These are phyloP conservation scores for Suhomyces anneliseae DNA, from an alignment of 1,139 yeast genomes.

Conservation along the genomic window DNA sequence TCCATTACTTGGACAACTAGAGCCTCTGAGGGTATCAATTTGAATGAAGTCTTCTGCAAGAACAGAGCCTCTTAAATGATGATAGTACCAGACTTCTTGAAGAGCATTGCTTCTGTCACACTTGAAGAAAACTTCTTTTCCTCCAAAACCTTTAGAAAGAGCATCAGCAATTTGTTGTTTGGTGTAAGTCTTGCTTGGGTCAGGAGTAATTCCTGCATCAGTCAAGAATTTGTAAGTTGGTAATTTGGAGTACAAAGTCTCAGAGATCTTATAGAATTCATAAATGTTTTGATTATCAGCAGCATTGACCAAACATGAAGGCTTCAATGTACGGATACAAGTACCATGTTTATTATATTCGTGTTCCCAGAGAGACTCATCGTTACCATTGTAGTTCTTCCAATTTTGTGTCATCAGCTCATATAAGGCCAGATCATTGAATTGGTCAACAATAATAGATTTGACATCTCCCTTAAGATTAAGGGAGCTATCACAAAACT, in stretches of 20 bases:
- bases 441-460: slow-evolving; percentile 45
- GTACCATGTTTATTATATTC: slow-evolving; percentile 97
- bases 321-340: slow-evolving; percentile 77
- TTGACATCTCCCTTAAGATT: slow-evolving; percentile 45
- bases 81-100: slow-evolving; percentile 90
- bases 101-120: slow-evolving; percentile 70
- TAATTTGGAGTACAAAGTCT: slow-evolving; percentile 59
- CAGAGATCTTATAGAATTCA: slow-evolving; percentile 72
- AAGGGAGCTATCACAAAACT: slow-evolving; percentile 68
- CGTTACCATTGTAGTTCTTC: slow-evolving; percentile 77
- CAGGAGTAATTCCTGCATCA: slow-evolving; percentile 70
- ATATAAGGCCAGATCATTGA: slow-evolving; percentile 53
- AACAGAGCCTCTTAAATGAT: slow-evolving; percentile 74
- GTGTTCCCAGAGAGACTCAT: slow-evolving; percentile 82
- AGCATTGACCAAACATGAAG: slow-evolving; percentile 60
- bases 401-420: slow-evolving; percentile 61
- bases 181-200: slow-evolving; percentile 59
- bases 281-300: slow-evolving; percentile 60
- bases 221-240: slow-evolving; percentile 72
- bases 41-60: slow-evolving; percentile 63
- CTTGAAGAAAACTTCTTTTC: slow-evolving; percentile 63
- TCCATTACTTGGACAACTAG: slow-evolving; percentile 70
- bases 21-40: slow-evolving; percentile 54
- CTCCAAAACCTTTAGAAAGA: slow-evolving; percentile 55
- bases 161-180: slow-evolving; percentile 66